Evolutionary conservation across 2,329 filamentous ascomycete genomes (phyloP).

Genomic region (Sordariomycetes sp.): DNA sequence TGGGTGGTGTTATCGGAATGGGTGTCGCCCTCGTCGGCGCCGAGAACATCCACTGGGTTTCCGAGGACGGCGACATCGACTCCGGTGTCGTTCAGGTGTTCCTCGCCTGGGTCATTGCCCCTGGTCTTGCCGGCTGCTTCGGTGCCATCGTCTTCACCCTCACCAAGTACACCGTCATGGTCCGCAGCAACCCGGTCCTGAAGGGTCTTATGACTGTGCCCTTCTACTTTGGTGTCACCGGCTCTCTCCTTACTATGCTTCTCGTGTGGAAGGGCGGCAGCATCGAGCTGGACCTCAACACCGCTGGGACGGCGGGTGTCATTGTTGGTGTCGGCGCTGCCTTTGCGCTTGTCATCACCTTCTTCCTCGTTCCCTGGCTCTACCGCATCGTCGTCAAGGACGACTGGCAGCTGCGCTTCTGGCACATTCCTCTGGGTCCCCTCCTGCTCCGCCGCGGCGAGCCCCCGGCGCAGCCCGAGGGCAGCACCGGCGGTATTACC

Average conservation of each 20-base stretch:
- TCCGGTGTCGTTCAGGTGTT: slow-evolving; percentile 24
- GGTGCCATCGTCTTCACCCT: slow-evolving; percentile 26
- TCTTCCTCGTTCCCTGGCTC: slow-evolving; percentile 44
- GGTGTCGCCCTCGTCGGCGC: slow-evolving; percentile 44
- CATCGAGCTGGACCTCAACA: slow-evolving; percentile 23
- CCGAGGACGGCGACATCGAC: slow-evolving; percentile 20
- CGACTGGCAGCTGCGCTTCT: slow-evolving; percentile 44
- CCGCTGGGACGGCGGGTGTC: slow-evolving; percentile 29
- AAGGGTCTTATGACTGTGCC: slow-evolving; percentile 42
- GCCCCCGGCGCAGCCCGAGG: slow-evolving; percentile 15
- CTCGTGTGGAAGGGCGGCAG: slow-evolving; percentile 45
- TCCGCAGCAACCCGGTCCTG: slow-evolving; percentile 39
- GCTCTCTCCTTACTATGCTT: slow-evolving; percentile 48
- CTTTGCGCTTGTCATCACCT: slow-evolving; percentile 27
- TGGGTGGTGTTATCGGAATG: slow-evolving; percentile 49
- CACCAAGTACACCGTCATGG: slow-evolving; percentile 46
- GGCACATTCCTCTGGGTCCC: slow-evolving; percentile 36
- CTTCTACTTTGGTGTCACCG: slow-evolving; percentile 47
- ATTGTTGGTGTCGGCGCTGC: slow-evolving; percentile 37
- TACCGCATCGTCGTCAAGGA: slow-evolving; percentile 41
- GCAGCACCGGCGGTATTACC: slow-evolving; percentile 22
- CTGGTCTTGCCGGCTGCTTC: slow-evolving; percentile 19
- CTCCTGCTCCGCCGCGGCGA: slow-evolving; percentile 23
- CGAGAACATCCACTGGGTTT: slow-evolving; percentile 42
- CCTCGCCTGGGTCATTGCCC: slow-evolving; percentile 23